Conservation (phyloP, 1,284 basidiomycete genomes). For the Cryptococcus sp. region DNA sequence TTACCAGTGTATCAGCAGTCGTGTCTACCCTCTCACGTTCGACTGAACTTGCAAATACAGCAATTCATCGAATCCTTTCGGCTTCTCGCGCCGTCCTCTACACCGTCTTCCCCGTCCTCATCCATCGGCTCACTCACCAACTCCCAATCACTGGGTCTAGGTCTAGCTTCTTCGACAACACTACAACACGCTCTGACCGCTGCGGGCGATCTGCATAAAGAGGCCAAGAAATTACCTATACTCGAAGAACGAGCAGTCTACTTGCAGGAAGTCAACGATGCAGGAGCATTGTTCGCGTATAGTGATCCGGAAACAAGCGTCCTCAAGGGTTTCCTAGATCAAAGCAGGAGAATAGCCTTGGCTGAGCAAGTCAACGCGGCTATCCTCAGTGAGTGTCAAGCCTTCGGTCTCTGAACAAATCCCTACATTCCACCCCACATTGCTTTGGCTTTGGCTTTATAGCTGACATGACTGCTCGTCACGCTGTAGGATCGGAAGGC, state of each 20-base stretch:
- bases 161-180: conserved; percentile 2
- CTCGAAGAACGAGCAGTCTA: conserved; percentile 43
- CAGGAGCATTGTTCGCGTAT: conserved; percentile 51
- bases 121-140: conserved; percentile 30
- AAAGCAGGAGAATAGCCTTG: conserved; percentile 43
- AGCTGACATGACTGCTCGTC: too few relatives aligned
- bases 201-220: conserved; percentile 40
- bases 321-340: conserved; percentile 47
- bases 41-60: conserved; percentile 50
- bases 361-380: conserved; percentile 50
- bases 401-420: neutral
- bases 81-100: conserved; percentile 25
- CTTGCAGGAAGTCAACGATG: conserved; percentile 50
- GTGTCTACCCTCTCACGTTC: conserved; percentile 38
- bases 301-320: conserved; percentile 48
- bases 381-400: conserved; percentile 46
- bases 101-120: conserved; percentile 29
- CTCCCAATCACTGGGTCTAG: conserved; percentile 6
- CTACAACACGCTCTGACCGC: conserved; percentile 39
- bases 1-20: conserved; percentile 35
- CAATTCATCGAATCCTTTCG: conserved; percentile 45
- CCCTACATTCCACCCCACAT: too few relatives aligned
- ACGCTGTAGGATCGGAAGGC: conserved; percentile 26
- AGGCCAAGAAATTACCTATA: conserved; percentile 36
- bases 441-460: too few relatives aligned